A percentile compares a stretch with the other conserved stretches of the same genome.
These are phyloP conservation scores for Botrytis cinerea DNA, from an alignment of 2,329 filamentous ascomycete species.

Conservation along the genomic window DNA sequence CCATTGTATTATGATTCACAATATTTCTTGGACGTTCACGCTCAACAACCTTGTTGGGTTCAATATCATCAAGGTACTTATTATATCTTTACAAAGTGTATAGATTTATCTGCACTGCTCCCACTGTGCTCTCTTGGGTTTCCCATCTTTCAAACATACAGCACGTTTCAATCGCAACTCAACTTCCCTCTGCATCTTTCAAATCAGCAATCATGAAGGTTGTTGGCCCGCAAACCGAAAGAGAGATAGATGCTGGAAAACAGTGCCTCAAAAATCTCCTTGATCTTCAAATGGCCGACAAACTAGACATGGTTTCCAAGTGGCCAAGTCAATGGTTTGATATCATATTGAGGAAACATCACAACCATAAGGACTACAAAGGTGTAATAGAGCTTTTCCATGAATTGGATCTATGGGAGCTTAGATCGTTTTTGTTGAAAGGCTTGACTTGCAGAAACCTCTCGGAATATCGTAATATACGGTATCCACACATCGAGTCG, in stretches of 20 bases:
- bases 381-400: conserved; percentile 9
- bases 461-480: conserved; percentile 8
- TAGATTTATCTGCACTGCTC: neutral
- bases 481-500: neutral
- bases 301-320: conserved; percentile 15
- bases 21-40: neutral
- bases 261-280: neutral
- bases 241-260: neutral
- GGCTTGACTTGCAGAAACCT: conserved; percentile 17
- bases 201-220: conserved; percentile 13
- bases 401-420: neutral
- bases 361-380: conserved; percentile 7
- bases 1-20: neutral
- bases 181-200: neutral
- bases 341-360: neutral
- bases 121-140: neutral
- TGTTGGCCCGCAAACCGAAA: neutral
- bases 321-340: conserved; percentile 10
- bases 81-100: conserved; percentile 2
- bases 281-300: neutral
- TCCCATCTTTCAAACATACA: neutral
- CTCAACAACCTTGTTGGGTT: conserved; percentile 17
- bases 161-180: neutral
- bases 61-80: conserved; percentile 15
- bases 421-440: neutral